Conservation (phyloP, 2,329 filamentous ascomycete genomes). For the Colletotrichum lupini region DNA sequence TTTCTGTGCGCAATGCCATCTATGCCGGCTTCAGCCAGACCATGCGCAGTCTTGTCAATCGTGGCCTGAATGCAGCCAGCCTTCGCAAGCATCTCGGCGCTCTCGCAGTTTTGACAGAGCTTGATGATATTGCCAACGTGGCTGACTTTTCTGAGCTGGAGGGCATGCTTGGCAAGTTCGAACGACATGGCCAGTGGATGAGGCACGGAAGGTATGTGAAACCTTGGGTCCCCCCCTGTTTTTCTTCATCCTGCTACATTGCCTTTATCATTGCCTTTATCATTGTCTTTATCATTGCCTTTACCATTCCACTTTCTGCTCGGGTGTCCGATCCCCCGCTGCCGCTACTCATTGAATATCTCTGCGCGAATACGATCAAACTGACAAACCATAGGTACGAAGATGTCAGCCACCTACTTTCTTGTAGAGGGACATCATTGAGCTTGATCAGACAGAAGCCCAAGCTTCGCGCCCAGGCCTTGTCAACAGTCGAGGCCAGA, state of each 20-base stretch:
- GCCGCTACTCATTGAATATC: too few relatives aligned
- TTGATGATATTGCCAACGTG: conserved; percentile 80
- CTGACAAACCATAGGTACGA: conserved; percentile 65
- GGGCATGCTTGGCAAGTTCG: conserved; percentile 71
- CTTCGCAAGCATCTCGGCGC: conserved; percentile 68
- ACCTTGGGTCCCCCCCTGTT: conserved; percentile 24
- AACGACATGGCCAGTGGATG: conserved; percentile 80
- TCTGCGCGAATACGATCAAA: neutral
- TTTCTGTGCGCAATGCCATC: conserved; percentile 65
- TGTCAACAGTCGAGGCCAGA: conserved; percentile 73
- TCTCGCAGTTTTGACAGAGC: conserved; percentile 81
- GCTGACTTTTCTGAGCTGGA: conserved; percentile 69
- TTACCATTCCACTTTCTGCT: too few relatives aligned
- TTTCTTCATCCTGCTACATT: neutral
- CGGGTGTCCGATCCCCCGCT: neutral
- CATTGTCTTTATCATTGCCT: neutral
- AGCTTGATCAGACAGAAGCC: conserved; percentile 80
- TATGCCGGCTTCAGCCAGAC: conserved; percentile 71
- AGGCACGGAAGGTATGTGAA: conserved; percentile 76
- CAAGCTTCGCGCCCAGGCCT: conserved; percentile 68
- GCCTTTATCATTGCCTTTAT: too few relatives aligned
- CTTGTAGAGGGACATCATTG: conserved; percentile 84
- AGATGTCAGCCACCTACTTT: conserved; percentile 83
- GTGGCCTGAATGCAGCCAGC: conserved; percentile 60
- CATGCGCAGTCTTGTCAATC: conserved; percentile 66